These are phyloP conservation scores for Chondrostereum purpureum DNA, from an alignment of 1,284 basidiomycete species.

Conservation along the genomic window DNA sequence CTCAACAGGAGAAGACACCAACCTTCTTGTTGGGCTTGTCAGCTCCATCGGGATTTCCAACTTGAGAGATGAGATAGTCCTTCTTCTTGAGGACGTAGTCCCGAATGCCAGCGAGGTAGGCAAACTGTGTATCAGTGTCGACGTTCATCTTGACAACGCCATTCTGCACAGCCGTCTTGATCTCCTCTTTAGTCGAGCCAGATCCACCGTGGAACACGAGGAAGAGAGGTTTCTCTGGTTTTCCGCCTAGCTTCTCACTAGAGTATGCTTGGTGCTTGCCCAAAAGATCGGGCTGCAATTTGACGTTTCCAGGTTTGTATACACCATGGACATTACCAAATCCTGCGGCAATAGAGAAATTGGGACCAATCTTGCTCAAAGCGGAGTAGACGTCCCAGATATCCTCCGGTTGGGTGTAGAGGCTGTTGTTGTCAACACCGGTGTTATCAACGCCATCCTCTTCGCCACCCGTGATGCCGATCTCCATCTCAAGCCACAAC, in stretches of 20 bases:
- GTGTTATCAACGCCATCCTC: slow-evolving; percentile 99
- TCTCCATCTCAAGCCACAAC: slow-evolving; percentile 99
- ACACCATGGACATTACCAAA: slow-evolving; percentile 97
- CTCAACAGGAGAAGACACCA: slow-evolving; percentile 9
- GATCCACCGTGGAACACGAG: slow-evolving; percentile 99
- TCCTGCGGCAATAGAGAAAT: slow-evolving; percentile 96
- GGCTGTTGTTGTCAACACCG: slow-evolving; percentile 84
- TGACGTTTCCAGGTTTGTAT: slow-evolving; percentile 93
- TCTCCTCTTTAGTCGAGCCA: slow-evolving; percentile 96
- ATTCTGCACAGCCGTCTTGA: slow-evolving; percentile 84
- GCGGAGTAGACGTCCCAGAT: slow-evolving; percentile 89
- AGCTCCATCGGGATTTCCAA: slow-evolving; percentile 89
- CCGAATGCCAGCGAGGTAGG: slow-evolving; percentile 87
- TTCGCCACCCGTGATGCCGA: slow-evolving; percentile 99
- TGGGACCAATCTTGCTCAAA: slow-evolving; percentile 80
- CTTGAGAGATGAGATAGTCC: slow-evolving; percentile 82
- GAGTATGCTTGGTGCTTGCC: slow-evolving; percentile 87
- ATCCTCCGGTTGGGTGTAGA: slow-evolving; percentile 99
- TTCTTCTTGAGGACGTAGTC: slow-evolving; percentile 83
- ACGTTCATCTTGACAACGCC: slow-evolving; percentile 99
- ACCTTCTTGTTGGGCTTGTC: slow-evolving; percentile 99
- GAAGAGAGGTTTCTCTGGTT: slow-evolving; percentile 78
- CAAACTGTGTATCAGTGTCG: slow-evolving; percentile 91
- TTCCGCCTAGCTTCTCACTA: slow-evolving; percentile 62
- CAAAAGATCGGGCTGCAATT: slow-evolving; percentile 87